phyloP scores from a whole-genome alignment of 75 land plant species.

The Cryptomeria japonica region DNA sequence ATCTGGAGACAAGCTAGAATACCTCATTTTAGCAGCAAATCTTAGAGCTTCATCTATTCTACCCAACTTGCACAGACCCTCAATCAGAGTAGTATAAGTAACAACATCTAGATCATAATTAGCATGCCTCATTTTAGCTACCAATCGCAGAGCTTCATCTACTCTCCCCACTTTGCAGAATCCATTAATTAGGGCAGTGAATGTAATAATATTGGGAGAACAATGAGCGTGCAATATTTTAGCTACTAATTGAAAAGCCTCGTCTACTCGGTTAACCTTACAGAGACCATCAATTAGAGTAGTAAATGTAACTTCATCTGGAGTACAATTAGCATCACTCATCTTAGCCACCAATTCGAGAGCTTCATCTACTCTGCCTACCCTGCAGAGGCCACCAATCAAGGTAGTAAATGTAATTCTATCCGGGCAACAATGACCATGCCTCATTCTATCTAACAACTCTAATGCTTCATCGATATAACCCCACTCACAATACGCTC shows the following conservation, averaged over 20 bases:
- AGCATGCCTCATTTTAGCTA: conserved; percentile 39
- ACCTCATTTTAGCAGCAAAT: conserved; percentile 34
- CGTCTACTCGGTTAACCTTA: conserved; percentile 35
- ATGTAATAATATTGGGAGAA: conserved; percentile 45
- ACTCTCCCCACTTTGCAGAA: conserved; percentile 46
- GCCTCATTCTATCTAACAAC: conserved; percentile 15
- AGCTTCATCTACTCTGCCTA: conserved; percentile 37
- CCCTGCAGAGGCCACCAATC: conserved; percentile 56
- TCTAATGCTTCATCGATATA: conserved; percentile 12
- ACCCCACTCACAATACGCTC: conserved; percentile 8
- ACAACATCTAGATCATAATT: conserved; percentile 43
- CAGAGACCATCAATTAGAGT: conserved; percentile 46
- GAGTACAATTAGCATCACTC: conserved; percentile 9
- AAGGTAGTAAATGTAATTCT: conserved; percentile 46
- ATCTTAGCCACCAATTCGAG: conserved; percentile 31
- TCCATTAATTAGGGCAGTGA: conserved; percentile 43
- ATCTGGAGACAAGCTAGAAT: conserved; percentile 61
- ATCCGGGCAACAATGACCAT: background rate
- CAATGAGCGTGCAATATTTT: conserved; percentile 29
- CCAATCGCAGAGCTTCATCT: conserved; percentile 39
- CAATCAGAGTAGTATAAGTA: conserved; percentile 50
- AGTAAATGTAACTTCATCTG: conserved; percentile 29
- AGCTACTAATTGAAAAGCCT: conserved; percentile 34
- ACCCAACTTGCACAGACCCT: conserved; percentile 45
- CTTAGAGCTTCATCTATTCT: conserved; percentile 43